Evolutionary conservation across 805 yeast genomes (phyloP), one percentile per base, ranked within the genome.

Genomic region (Ogataea pignaliae): DNA sequence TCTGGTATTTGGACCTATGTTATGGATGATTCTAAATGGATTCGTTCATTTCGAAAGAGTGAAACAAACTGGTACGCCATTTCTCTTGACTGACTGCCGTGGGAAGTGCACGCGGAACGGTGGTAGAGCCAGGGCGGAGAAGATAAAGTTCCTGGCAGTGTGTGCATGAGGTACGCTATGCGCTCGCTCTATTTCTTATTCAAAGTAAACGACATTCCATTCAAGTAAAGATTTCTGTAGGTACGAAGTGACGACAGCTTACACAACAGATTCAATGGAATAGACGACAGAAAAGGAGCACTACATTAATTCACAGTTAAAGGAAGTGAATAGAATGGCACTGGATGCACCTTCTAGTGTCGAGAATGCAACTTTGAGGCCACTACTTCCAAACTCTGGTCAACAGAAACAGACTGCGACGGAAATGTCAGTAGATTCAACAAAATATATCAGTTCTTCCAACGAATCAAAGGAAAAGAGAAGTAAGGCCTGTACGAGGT

Each of bases 21-120:
- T n/a, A n/a, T n/a, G n/a, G n/a, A n/a, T n/a, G n/a, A n/a, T n/a
- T n/a, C n/a, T n/a, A n/a, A n/a, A n/a, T n/a, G n/a, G n/a, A n/a
- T n/a, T n/a, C n/a, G n/a, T n/a, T n/a, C n/a, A n/a, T n/a, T n/a
- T 3, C 88, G 88, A 56, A 85, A 86, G 43, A 86, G 67, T 11
- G 91, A 89, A 3, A 74, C 66, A 1, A 75, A 89, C 0, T 83
- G 77, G 26, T 7, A 21, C 4, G 7, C 7, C 26, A 5, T 21
- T 21, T 21, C 26, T 21, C 7, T 21, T 4, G 26, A 21, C 7
- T 4, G 26, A 21, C 7, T 21, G 26, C 26, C 7, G 7, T 21
- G 26, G 26, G 7, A 21, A 21, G 26, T 21, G 26, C 26, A 4
- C 7, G 26, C 7, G 26, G 26, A 21, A 21, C 26, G 26, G 7